phyloP scores from a whole-genome alignment of 345 rosid genomes.

The Eucalyptus caleyi region DNA sequence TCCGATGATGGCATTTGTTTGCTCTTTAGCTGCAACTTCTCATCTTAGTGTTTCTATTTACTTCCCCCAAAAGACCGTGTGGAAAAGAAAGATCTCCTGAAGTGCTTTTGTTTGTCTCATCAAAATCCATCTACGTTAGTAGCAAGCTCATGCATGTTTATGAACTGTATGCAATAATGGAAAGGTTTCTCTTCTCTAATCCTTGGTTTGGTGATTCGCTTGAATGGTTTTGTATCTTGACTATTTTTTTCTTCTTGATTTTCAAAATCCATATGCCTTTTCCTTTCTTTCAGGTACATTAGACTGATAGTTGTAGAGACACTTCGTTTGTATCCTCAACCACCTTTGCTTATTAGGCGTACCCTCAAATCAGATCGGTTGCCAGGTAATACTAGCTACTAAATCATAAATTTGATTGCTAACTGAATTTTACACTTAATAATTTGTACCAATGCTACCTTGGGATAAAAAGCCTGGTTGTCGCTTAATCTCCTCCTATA shows the following conservation, averaged over 20 bases:
- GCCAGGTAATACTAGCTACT: conserved; percentile 39
- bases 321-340: conserved; percentile 92
- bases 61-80: not conserved
- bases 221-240: not conserved
- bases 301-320: conserved; percentile 75
- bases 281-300: conserved; percentile 42
- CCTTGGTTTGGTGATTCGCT: not conserved
- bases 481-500: not conserved
- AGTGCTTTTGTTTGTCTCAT: not conserved
- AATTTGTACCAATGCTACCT: not conserved
- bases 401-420: not conserved
- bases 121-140: not conserved
- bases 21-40: not conserved
- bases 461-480: not conserved
- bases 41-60: not conserved
- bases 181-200: not conserved
- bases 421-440: not conserved
- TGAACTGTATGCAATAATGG: not conserved
- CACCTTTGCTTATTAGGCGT: conserved; percentile 85
- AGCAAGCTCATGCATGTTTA: not conserved
- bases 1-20: not conserved
- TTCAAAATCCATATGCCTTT: not conserved
- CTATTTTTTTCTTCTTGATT: not conserved
- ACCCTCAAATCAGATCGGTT: conserved; percentile 54
- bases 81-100: not conserved